Evolutionary conservation across 1,139 yeast species (phyloP).

Genomic region (Yamadazyma taylorii): DNA sequence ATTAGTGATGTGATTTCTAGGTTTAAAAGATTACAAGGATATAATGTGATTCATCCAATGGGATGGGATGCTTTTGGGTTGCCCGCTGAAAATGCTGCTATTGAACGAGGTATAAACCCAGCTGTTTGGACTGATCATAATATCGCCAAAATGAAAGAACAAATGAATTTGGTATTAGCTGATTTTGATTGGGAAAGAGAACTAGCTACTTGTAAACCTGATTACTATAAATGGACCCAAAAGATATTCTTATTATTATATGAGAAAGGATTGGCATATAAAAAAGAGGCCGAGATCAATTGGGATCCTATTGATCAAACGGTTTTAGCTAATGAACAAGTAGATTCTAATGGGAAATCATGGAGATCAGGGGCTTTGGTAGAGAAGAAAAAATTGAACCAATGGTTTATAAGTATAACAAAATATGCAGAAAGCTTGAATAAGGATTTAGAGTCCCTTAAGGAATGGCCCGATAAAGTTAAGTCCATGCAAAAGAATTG

Average conservation of each 20-base stretch:
- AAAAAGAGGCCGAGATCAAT: slow-evolving; percentile 83
- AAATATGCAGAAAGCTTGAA: slow-evolving; percentile 68
- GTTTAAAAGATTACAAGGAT: slow-evolving; percentile 74
- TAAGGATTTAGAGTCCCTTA: slow-evolving; percentile 57
- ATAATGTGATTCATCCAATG: slow-evolving; percentile 88
- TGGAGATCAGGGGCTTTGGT: slow-evolving; percentile 98
- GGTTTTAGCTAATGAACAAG: slow-evolving; percentile 95
- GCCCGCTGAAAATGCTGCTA: slow-evolving; percentile 98
- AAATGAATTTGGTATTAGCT: slow-evolving; percentile 74
- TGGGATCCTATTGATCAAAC: slow-evolving; percentile 98
- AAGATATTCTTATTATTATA: slow-evolving; percentile 71
- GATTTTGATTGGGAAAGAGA: slow-evolving; percentile 96
- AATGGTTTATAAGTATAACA: slow-evolving; percentile 93
- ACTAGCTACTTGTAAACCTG: slow-evolving; percentile 82
- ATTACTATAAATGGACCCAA: slow-evolving; percentile 92
- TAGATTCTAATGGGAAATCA: slow-evolving; percentile 82
- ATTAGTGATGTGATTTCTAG: slow-evolving; percentile 84
- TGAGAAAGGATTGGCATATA: slow-evolving; percentile 79
- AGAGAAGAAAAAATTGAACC: slow-evolving; percentile 75
- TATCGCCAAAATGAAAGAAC: slow-evolving; percentile 79
- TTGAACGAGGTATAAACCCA: slow-evolving; percentile 79
- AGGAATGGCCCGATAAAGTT: slow-evolving; percentile 86
- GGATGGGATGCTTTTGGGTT: slow-evolving; percentile 99
- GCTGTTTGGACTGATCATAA: slow-evolving; percentile 78
- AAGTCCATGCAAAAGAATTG: slow-evolving; percentile 89